Conservation (phyloP, 331 rosid species). For the Stylosanthes scabra region DNA sequence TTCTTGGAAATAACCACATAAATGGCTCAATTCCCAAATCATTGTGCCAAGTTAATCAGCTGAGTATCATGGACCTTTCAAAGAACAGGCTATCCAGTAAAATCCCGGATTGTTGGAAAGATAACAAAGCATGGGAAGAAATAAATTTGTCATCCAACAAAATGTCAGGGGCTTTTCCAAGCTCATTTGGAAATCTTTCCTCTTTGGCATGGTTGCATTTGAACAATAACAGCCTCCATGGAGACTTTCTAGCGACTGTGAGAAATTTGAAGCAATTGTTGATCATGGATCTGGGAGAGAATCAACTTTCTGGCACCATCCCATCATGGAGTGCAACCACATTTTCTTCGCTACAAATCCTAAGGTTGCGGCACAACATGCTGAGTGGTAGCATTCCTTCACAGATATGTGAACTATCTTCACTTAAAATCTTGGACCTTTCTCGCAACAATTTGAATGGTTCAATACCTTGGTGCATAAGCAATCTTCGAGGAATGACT, state of each 20-base stretch:
- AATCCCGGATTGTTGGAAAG: conserved; percentile 13
- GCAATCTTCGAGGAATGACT: conserved; percentile 25
- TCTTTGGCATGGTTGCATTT: not conserved
- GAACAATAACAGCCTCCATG: conserved; percentile 9
- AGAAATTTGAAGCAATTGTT: not conserved
- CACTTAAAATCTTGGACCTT: conserved; percentile 44
- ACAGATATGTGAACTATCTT: not conserved
- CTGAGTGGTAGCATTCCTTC: conserved; percentile 38
- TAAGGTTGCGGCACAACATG: conserved; percentile 24
- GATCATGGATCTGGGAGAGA: conserved; percentile 35
- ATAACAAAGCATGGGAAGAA: too few relatives aligned
- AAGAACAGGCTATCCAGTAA: not conserved
- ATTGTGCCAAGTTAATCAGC: not conserved
- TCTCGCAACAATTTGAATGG: conserved; percentile 30
- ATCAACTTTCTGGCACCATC: conserved; percentile 34
- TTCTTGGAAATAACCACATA: conserved; percentile 31
- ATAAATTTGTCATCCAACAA: conserved; percentile 27
- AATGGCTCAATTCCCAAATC: not conserved
- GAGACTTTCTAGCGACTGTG: conserved; percentile 27
- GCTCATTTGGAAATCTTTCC: not conserved
- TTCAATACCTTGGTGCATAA: conserved; percentile 32
- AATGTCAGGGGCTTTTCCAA: conserved; percentile 18
- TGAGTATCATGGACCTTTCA: conserved; percentile 2
- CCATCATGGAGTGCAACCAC: conserved; percentile 30
- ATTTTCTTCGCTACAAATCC: not conserved